Evolutionary conservation across 1,284 basidiomycete genomes (phyloP).

Genomic region (Cryptococcus jaspeensis): DNA sequence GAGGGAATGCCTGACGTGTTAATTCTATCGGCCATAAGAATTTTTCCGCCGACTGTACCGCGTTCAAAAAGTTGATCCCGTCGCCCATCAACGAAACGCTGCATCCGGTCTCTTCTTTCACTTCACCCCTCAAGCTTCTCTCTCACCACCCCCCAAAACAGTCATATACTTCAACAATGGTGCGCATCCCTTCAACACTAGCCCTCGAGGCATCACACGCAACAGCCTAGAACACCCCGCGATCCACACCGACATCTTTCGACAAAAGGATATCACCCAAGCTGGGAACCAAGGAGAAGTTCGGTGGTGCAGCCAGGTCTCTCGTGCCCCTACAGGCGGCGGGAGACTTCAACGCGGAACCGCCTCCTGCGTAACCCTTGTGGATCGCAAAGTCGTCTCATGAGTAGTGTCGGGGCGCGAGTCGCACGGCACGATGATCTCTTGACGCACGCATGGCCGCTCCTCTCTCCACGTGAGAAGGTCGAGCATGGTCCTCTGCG

Average conservation of each 20-base stretch:
- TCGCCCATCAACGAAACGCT: not conserved
- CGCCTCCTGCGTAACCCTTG: no score
- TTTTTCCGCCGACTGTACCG: no score
- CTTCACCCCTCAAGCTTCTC: not conserved
- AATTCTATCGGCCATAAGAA: no score
- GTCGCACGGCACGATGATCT: conserved; percentile 2
- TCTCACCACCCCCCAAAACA: conserved; percentile 2
- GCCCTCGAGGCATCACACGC: not conserved
- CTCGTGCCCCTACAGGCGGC: no score
- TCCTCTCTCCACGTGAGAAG: not conserved
- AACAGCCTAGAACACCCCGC: not conserved
- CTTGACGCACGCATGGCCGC: not conserved
- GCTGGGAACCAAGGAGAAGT: no score
- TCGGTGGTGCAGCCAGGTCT: no score
- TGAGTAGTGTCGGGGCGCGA: not conserved
- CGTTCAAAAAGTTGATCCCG: not conserved
- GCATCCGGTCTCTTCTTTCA: not conserved
- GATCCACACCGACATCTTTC: no score
- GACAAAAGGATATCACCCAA: no score
- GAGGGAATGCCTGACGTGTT: no score
- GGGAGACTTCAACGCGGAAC: no score
- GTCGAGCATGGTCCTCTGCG: conserved; percentile 4
- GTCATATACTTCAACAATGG: not conserved
- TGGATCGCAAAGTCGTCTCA: no score
- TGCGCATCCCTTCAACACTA: not conserved